Base-by-base conservation (phyloP, 306 rosid genomes). In the Oemleria cerasiformis region DNA sequence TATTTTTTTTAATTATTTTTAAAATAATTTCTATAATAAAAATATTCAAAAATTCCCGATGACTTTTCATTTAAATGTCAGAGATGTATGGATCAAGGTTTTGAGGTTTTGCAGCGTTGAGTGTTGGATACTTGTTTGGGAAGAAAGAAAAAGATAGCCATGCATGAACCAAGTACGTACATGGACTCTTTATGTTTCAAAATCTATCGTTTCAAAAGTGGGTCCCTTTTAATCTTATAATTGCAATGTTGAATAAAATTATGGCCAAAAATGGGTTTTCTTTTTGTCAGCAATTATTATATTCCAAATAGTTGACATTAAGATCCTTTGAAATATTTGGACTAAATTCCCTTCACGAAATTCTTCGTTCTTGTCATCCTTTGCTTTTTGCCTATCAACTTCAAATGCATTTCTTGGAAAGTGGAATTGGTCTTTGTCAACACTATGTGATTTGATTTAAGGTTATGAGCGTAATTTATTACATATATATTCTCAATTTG, bases 111-210 rank as follows among this genome's bases (percentile, higher is more conserved):
- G 65, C 60, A 43, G 57, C 59, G 42, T 49, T 72, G 42, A 63
- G 51, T 20, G 36, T 59, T 34, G 43, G 20, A 59, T 59, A 25
- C 40, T 7, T 14, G 30, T 59, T 9, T 38, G 34, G 34, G 42
- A 2, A 30, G 34, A 3, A 36, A 23, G 66, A 75, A 80, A 82
- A 41, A 54, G 73, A 3, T 69, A 20, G 48, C 80, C 93, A 86
- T 90, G 96, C 96, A 90, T 84, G 96, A 86, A 90, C 54, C 86
- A 84, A 44, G 77, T 84, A 87, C 91, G 96, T 86, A 82, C 84
- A 78, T 73, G 25, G 77, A 77, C 83, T 74, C 68, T 73, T 75
- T 71, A 1, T 61, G 68, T 72, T 60, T 17, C 23, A 41, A 55
- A 13, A 60, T 71, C 54, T 8, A 20, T 20, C 68, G 12, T 38